phyloP scores from a whole-genome alignment of 345 rosid species.

The Eucalyptus decipiens region DNA sequence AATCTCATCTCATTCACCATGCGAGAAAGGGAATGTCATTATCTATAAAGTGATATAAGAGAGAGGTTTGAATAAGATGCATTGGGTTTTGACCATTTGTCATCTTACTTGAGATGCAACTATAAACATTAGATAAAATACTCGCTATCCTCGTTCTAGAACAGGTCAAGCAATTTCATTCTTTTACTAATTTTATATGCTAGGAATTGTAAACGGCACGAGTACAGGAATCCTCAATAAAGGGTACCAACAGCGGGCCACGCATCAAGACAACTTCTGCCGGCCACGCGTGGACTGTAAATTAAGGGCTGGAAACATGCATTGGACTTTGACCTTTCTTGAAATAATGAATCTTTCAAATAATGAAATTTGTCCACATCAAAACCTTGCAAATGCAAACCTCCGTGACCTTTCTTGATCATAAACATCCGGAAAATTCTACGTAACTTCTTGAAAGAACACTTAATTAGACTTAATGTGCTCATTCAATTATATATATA shows the following conservation, averaged over 20 bases:
- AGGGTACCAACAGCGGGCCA: not conserved
- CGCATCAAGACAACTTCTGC: not conserved
- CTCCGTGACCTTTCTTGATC: not conserved
- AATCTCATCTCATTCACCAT: not conserved
- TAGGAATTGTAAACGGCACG: not conserved
- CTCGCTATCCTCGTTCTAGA: not conserved
- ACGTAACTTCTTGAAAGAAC: not conserved
- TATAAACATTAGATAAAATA: not conserved
- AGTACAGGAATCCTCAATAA: not conserved
- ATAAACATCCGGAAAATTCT: not conserved
- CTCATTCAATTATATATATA: not conserved
- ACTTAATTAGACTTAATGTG: not conserved
- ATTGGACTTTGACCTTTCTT: not conserved
- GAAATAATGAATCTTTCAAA: not conserved
- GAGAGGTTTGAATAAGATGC: not conserved
- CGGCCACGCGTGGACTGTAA: not conserved
- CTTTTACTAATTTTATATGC: not conserved
- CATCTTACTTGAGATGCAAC: not conserved
- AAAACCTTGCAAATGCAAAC: not conserved
- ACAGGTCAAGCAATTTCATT: not conserved
- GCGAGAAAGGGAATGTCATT: not conserved
- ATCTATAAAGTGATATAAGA: not conserved
- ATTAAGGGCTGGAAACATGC: not conserved
- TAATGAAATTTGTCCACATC: not conserved
- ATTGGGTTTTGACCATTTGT: not conserved